These are phyloP conservation scores for Mycena albidolilacea DNA, from an alignment of 768 basidiomycete genomes.

Conservation along the genomic window DNA sequence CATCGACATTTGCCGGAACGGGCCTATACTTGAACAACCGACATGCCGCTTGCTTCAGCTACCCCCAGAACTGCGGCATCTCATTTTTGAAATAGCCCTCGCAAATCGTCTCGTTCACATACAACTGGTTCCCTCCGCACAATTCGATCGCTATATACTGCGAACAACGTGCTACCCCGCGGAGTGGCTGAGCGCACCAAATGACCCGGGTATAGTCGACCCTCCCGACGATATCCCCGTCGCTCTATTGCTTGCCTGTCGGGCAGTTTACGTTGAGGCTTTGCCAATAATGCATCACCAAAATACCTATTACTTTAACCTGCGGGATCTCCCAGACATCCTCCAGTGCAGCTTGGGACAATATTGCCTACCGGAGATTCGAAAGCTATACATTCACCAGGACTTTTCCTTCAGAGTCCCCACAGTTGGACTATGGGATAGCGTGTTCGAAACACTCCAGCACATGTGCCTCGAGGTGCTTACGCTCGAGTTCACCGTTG, in stretches of 20 bases:
- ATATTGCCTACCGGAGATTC: constrained; percentile 16
- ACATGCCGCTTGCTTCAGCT: constrained; percentile 17
- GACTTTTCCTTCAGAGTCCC: neutral
- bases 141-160: neutral
- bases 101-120: constrained; percentile 16
- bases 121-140: neutral
- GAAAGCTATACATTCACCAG: constrained; percentile 11
- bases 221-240: constrained; percentile 6
- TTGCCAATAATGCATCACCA: constrained; percentile 17
- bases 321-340: neutral
- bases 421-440: constrained; percentile 1
- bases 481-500: constrained; percentile 1
- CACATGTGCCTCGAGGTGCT: constrained; percentile 2
- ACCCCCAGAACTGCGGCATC: constrained; percentile 5
- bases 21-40: neutral
- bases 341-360: constrained; percentile 12
- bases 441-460: constrained; percentile 2
- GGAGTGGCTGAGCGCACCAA: neutral
- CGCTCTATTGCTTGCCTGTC: constrained; percentile 5
- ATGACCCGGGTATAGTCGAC: neutral
- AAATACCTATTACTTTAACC: constrained; percentile 12
- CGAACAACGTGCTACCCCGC: constrained; percentile 1
- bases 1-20: neutral
- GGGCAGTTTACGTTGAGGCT: constrained; percentile 13
- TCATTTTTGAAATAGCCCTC: constrained; percentile 14